phyloP scores from a whole-genome alignment of 2,329 filamentous ascomycete species.

The Trichoderma atroviride region DNA sequence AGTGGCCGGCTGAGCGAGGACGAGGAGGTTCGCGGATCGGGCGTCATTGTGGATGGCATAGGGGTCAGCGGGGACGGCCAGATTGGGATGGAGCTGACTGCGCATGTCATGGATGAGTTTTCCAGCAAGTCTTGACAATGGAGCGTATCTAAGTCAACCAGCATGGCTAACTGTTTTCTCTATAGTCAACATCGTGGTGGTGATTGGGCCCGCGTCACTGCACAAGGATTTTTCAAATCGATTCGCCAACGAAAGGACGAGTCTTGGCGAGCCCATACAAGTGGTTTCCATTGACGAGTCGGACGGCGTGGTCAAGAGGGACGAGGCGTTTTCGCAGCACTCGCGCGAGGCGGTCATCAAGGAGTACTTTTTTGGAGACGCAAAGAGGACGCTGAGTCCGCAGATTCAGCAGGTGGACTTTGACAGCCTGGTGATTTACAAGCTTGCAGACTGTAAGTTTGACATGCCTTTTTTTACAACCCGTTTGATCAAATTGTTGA shows the following conservation, averaged over 20 bases:
- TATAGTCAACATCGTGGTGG: conserved; percentile 76
- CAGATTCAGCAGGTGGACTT: conserved; percentile 86
- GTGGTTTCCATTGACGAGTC: conserved; percentile 83
- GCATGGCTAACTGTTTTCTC: background rate
- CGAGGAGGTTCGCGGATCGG: conserved; percentile 67
- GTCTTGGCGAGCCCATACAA: conserved; percentile 67
- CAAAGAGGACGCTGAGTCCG: conserved; percentile 76
- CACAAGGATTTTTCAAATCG: conserved; percentile 73
- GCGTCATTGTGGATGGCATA: conserved; percentile 84
- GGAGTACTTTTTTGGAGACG: conserved; percentile 92
- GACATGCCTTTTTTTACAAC: background rate
- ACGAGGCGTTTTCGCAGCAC: conserved; percentile 72
- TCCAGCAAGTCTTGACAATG: conserved; percentile 43
- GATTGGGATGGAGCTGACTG: conserved; percentile 73
- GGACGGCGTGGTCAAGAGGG: conserved; percentile 78
- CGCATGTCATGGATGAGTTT: conserved; percentile 69
- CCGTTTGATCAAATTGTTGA: background rate
- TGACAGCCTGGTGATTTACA: conserved; percentile 72
- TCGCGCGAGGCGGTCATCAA: conserved; percentile 76
- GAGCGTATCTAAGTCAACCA: background rate
- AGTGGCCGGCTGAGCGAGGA: conserved; percentile 79
- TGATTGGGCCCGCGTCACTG: conserved; percentile 77
- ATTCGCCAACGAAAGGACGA: conserved; percentile 61
- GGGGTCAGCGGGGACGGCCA: conserved; percentile 68
- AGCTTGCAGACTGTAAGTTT: conserved; percentile 61